Evolutionary conservation across 371 early-diverging fungal species (phyloP).

Genomic region (Mucor circinelloides): DNA sequence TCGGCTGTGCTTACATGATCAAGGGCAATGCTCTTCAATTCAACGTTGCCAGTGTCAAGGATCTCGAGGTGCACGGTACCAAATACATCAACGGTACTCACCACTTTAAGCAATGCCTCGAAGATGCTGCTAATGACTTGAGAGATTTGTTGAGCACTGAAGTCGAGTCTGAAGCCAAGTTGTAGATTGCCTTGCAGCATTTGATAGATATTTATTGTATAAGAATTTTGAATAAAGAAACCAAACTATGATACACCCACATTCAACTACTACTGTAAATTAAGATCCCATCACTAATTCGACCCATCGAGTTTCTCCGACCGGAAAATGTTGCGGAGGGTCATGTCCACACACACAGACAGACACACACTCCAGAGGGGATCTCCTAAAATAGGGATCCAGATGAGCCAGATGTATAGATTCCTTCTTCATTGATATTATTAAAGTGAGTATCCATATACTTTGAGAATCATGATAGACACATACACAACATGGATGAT

Average conservation of each 20-base stretch:
- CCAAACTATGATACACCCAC: not conserved
- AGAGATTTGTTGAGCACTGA: conserved; percentile 62
- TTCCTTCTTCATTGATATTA: conserved; percentile 31
- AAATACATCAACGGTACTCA: conserved; percentile 45
- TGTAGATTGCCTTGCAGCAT: conserved; percentile 28
- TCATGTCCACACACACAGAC: not conserved
- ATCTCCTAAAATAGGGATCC: conserved; percentile 7
- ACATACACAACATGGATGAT: conserved; percentile 3
- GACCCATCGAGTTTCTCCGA: not conserved
- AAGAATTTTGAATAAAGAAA: not conserved
- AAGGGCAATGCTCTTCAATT: conserved; percentile 82
- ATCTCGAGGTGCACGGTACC: conserved; percentile 51
- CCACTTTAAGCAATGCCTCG: conserved; percentile 59
- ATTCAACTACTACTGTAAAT: not conserved
- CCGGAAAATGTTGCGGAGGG: conserved; percentile 1
- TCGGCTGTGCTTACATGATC: conserved; percentile 94
- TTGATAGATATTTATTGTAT: not conserved
- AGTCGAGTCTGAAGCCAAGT: conserved; percentile 44
- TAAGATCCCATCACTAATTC: not conserved
- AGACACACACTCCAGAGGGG: not conserved
- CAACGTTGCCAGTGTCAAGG: conserved; percentile 76
- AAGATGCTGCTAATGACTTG: conserved; percentile 75
- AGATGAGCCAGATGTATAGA: not conserved
- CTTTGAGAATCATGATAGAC: not conserved
- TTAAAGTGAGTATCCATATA: conserved; percentile 25